A percentile compares a stretch with the other conserved stretches of the same genome.
These are phyloP conservation scores for Ampelomyces quisqualis DNA, from an alignment of 2,329 filamentous ascomycete genomes.

Conservation along the genomic window DNA sequence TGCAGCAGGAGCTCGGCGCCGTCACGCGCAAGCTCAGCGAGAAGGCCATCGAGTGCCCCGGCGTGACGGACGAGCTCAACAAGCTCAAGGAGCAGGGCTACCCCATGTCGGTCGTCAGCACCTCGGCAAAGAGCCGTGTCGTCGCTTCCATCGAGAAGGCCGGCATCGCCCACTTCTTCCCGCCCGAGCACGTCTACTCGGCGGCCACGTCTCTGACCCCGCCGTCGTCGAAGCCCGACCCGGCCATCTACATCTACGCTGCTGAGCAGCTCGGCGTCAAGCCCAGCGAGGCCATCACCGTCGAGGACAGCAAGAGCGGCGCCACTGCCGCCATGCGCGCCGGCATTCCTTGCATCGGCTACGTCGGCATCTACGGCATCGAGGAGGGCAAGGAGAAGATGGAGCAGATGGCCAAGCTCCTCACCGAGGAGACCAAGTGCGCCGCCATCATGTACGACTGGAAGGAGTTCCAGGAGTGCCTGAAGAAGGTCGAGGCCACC, in stretches of 20 bases:
- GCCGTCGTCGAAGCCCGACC: constrained; percentile 89
- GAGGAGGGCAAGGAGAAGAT: constrained; percentile 48
- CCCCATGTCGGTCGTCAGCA: constrained; percentile 76
- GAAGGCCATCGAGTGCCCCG: constrained; percentile 66
- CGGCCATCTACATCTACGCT: constrained; percentile 80
- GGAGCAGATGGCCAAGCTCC: constrained; percentile 52
- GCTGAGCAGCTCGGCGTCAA: constrained; percentile 71
- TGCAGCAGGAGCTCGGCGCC: constrained; percentile 74
- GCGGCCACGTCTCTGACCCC: constrained; percentile 74
- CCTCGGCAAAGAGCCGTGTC: constrained; percentile 75
- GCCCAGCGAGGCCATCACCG: constrained; percentile 70
- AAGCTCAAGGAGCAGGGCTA: constrained; percentile 66
- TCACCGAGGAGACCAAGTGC: constrained; percentile 52
- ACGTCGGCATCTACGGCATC: constrained; percentile 66
- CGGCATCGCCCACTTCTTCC: constrained; percentile 77
- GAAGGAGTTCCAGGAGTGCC: constrained; percentile 52
- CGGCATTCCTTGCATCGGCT: constrained; percentile 77
- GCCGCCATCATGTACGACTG: constrained; percentile 55
- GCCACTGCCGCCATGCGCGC: constrained; percentile 75
- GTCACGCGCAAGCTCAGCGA: constrained; percentile 78
- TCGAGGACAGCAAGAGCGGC: constrained; percentile 88
- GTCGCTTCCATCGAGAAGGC: constrained; percentile 76
- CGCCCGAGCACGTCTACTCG: constrained; percentile 72
- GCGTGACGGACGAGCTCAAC: constrained; percentile 67
- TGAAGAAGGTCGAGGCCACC: constrained; percentile 52